These are phyloP conservation scores for Capsicum chinense DNA, from an alignment of 257 asterid species.

Conservation along the genomic window DNA sequence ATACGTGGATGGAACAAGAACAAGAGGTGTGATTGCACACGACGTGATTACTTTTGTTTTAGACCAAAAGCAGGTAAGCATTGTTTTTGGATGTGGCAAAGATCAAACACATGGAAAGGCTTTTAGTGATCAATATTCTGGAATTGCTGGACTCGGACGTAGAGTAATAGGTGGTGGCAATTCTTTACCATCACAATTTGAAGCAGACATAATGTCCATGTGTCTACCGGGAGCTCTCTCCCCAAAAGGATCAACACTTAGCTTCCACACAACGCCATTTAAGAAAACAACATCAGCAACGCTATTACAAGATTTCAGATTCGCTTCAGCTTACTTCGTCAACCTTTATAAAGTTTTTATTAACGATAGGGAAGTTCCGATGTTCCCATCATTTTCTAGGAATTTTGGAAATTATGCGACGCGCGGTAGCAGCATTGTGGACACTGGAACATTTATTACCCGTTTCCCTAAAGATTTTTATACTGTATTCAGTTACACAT, in stretches of 20 bases:
- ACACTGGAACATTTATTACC: neutral
- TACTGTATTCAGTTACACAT: neutral
- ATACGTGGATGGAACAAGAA: neutral
- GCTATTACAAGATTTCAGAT: neutral
- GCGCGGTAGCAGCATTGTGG: neutral
- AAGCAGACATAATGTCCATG: neutral
- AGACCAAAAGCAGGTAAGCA: neutral
- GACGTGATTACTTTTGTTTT: slow-evolving; percentile 5
- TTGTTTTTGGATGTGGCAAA: slow-evolving; percentile 4
- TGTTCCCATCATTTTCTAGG: neutral
- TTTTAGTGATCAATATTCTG: neutral
- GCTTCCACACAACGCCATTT: neutral
- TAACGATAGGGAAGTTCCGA: neutral
- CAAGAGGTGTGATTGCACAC: neutral
- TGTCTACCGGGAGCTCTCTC: neutral
- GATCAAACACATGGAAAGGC: neutral
- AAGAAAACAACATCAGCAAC: neutral
- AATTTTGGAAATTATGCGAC: neutral
- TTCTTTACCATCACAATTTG: neutral
- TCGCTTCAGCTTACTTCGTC: neutral
- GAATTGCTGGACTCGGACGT: neutral
- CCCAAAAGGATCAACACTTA: neutral
- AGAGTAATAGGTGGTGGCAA: neutral
- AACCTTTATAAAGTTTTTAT: neutral
- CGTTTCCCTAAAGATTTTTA: neutral